Base-by-base conservation (phyloP, 2,329 filamentous ascomycete genomes). In the Talaromyces pinophilus region DNA sequence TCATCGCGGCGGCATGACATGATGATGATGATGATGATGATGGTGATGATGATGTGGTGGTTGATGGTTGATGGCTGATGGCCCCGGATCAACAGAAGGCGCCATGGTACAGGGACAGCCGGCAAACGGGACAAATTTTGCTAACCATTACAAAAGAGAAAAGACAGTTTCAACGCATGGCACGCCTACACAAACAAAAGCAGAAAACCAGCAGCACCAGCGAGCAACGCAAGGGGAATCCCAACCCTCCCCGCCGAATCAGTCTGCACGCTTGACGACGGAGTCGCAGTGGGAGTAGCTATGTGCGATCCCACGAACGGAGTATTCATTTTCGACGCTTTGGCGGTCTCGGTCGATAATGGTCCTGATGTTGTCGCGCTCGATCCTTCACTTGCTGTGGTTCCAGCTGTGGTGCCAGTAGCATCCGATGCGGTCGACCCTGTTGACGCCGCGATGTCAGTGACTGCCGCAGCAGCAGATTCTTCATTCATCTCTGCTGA, bases 141-240 rank as follows among this genome's bases (percentile, higher is more conserved):
- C 46, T 28, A 62, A 35, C n/a, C 46, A 62, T 50, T 25, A 62
- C 44, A 61, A 15, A 22, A 50, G 13, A 25, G 19, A 28, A 42
- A 25, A 25, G 2, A 25, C 25, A 25, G 25, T 25, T 25, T 25
- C 25, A 33, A 33, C 30, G 30, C 7, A 33, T 33, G 30, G 5
- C 30, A 8, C 1, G 7, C 6, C 38, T 60, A 44, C 6, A 79
- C 67, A 65, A 75, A 76, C 54, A 73, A 10, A 13, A 60, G 70
- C 50, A 79, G 69, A 6, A 77, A 71, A 30, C 72, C 76, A n/a
- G 76, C 68, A n/a, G 74, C 73, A 52, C 78, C 64, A 10, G 74
- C 67, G 17, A 79, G 25, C 25, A 25, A 67, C 6, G 74, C 73
- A 25, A 74, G 68, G 6, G 78, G 74, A 68, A 72, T 76, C 4